These are phyloP conservation scores for Madurella fahalii DNA, from an alignment of 2,329 filamentous ascomycete genomes.

Conservation along the genomic window DNA sequence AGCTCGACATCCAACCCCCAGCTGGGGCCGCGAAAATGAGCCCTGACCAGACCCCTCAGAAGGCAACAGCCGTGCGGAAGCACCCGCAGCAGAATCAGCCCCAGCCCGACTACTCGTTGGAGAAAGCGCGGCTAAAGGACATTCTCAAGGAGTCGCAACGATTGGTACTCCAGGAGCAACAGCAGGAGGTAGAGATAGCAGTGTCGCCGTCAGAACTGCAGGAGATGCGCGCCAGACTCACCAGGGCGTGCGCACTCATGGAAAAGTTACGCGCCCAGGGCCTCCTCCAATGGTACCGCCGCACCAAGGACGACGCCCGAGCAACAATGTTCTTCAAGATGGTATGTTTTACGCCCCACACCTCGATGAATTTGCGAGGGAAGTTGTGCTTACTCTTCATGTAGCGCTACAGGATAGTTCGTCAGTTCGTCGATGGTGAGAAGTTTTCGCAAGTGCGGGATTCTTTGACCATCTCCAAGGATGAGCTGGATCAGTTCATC, in stretches of 20 bases:
- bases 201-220: constrained; percentile 44
- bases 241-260: constrained; percentile 40
- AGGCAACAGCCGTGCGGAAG: constrained; percentile 39
- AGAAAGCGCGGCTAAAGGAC: constrained; percentile 32
- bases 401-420: constrained; percentile 50
- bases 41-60: constrained; percentile 42
- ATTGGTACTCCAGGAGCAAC: constrained; percentile 32
- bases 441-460: constrained; percentile 43
- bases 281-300: constrained; percentile 45
- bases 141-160: constrained; percentile 34
- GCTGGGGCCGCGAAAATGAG: constrained; percentile 22
- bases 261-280: constrained; percentile 41
- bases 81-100: constrained; percentile 26
- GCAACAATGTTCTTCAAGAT: constrained; percentile 50
- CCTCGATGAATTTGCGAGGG: not conserved
- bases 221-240: constrained; percentile 43
- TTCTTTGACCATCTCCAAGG: constrained; percentile 47
- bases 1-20: constrained; percentile 26
- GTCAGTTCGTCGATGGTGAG: constrained; percentile 51
- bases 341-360: constrained; percentile 36
- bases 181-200: constrained; percentile 42
- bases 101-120: constrained; percentile 30
- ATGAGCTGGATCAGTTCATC: constrained; percentile 49
- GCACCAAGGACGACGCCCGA: constrained; percentile 46
- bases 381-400: constrained; percentile 7